Evolutionary conservation across 495 filamentous ascomycete genomes (phyloP).

Genomic region (Trypethelium eluteriae): DNA sequence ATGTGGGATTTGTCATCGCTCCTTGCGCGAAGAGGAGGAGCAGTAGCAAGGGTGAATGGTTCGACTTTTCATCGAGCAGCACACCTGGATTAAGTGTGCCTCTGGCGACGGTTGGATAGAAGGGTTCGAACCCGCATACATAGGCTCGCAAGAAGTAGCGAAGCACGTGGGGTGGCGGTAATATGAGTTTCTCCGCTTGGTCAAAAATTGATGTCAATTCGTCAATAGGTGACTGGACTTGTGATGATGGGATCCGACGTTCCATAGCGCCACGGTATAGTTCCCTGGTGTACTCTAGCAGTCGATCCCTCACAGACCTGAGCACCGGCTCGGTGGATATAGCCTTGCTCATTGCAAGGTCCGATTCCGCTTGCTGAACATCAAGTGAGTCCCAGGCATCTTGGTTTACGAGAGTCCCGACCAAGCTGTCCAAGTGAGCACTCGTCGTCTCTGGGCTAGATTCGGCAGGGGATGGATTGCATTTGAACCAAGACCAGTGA

Average conservation of each 20-base stretch:
- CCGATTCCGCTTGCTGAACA: constrained; percentile 3
- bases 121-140: constrained; percentile 1
- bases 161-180: constrained; percentile 6
- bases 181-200: neutral
- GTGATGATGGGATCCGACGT: neutral
- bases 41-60: neutral
- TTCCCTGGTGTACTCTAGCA: neutral
- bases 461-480: neutral
- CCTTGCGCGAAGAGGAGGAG: constrained; percentile 6
- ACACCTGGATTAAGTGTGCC: constrained; percentile 2
- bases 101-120: constrained; percentile 3
- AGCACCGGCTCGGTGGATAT: neutral
- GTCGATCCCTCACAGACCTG: neutral
- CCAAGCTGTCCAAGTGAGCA: neutral
- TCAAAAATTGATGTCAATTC: neutral
- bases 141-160: constrained; percentile 2
- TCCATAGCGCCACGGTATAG: neutral
- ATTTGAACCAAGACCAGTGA: constrained; percentile 7
- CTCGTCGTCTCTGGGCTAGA: neutral
- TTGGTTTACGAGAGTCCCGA: neutral
- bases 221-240: neutral
- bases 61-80: neutral
- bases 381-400: constrained; percentile 5
- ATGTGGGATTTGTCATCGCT: neutral
- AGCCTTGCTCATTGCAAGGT: neutral